These are phyloP conservation scores for Pestalotiopsis sp. DNA, from an alignment of 2,329 filamentous ascomycete species.

Conservation along the genomic window DNA sequence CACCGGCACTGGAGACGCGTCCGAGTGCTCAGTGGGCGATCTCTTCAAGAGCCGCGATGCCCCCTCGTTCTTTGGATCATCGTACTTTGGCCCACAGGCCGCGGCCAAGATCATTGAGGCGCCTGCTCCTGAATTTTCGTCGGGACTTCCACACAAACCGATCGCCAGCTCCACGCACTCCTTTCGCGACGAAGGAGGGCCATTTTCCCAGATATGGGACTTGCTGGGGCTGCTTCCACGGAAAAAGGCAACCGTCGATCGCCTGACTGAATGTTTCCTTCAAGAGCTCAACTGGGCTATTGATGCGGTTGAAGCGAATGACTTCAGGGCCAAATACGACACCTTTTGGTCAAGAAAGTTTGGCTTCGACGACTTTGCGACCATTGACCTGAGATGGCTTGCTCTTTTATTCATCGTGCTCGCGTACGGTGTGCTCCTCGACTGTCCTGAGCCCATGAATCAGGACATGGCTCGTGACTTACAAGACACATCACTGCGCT, in stretches of 20 bases:
- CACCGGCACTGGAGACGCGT: background rate
- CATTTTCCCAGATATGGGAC: constrained; percentile 40
- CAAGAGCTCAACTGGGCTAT: constrained; percentile 37
- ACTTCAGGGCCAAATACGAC: constrained; percentile 37
- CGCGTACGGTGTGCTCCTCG: constrained; percentile 38
- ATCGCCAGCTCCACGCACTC: constrained; percentile 16
- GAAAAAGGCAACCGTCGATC: constrained; percentile 36
- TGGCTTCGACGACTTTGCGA: constrained; percentile 39
- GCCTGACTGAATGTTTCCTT: constrained; percentile 34
- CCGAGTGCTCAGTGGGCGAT: constrained; percentile 15
- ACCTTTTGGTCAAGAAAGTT: constrained; percentile 39
- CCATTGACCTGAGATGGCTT: constrained; percentile 42
- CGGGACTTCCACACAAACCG: constrained; percentile 14
- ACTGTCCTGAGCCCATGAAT: constrained; percentile 32
- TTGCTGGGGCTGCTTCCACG: constrained; percentile 39
- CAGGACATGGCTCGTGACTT: constrained; percentile 35
- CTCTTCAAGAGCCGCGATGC: constrained; percentile 18
- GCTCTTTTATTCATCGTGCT: constrained; percentile 41
- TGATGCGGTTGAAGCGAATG: constrained; percentile 35
- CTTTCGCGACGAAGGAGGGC: constrained; percentile 18
- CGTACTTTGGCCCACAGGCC: constrained; percentile 22
- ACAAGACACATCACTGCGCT: constrained; percentile 39
- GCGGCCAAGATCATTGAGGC: constrained; percentile 19
- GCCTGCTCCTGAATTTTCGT: constrained; percentile 15
- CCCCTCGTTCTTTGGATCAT: constrained; percentile 20